Evolutionary conservation across 805 yeast species (phyloP).

Genomic region (Ogataea neopini): DNA sequence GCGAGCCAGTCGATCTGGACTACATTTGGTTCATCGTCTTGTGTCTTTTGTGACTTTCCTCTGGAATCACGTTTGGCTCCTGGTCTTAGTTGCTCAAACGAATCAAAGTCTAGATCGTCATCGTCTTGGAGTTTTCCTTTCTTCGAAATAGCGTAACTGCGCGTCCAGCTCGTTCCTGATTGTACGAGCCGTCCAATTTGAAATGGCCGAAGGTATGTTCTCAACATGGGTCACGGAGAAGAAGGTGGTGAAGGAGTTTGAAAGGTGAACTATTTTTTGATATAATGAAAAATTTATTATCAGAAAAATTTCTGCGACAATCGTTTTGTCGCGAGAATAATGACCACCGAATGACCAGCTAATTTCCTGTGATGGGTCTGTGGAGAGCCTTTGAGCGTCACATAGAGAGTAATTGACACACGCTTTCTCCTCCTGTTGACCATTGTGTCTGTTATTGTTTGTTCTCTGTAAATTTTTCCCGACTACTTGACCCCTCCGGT

Average conservation of each 20-base stretch:
- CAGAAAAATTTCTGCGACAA: too few species aligned
- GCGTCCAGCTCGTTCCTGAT: background rate
- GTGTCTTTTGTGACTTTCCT: background rate
- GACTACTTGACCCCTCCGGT: too few species aligned
- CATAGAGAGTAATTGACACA: too few species aligned
- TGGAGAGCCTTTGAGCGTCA: background rate
- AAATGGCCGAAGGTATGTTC: background rate
- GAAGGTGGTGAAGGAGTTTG: background rate
- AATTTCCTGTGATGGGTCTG: background rate
- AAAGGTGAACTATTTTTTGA: background rate
- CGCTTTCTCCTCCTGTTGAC: too few species aligned
- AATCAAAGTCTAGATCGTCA: slow-evolving; percentile 23
- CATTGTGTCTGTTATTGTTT: too few species aligned
- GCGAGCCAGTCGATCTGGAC: slow-evolving; percentile 14
- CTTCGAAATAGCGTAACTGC: slow-evolving; percentile 1
- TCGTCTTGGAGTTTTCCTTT: slow-evolving; percentile 27
- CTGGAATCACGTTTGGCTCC: background rate
- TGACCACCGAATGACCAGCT: too few species aligned
- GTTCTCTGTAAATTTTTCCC: too few species aligned
- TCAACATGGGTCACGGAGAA: background rate
- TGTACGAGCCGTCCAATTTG: background rate
- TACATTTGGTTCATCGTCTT: background rate
- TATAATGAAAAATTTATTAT: background rate
- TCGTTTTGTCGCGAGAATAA: background rate
- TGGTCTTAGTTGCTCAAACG: slow-evolving; percentile 1